Evolutionary conservation across 805 yeast species (phyloP), one percentile per base, ranked within the genome.

Genomic region (Suhomyces kilbournensis): DNA sequence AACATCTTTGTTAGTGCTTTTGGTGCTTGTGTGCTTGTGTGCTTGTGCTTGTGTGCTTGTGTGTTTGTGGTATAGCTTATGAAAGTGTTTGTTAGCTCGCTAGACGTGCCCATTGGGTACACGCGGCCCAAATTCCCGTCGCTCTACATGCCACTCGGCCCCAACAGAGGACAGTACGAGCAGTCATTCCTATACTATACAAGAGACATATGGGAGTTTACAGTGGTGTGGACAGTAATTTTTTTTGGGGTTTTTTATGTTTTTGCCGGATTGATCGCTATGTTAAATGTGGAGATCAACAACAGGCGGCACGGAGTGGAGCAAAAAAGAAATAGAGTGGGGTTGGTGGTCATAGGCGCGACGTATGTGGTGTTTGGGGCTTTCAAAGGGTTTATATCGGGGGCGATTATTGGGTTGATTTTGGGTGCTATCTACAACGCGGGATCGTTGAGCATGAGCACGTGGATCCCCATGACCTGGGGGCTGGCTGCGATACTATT

Each of bases 391-490:
- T 73, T 88, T 43, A 69, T 83, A 2, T 72, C 85, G 1, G 98
- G 97, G 0, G 82, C 92, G 1, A 75, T 90, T 5, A 77, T 88
- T 40, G 97, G 97, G 0, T 73, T 91, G 10, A 64, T 94, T 56
- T 63, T 88, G 15, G 85, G 85, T 34, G 88, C 90, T 1, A 79
- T 91, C 7, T 92, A 92, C 70, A 75, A 79, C 50, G 84, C 96
- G 0, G 96, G 96, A 0, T 77, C 86, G 22, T 83, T 93, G 60
- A 80, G 87, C 20, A 89, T 94, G 96, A 86, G 96, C 10, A 89
- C 97, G 0, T 93, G 99, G 99, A 83, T 93, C 7, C 98, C 99
- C 0, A 78, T 93, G 58, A 80, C 87, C 51, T 89, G 92, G 83
- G 96, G 84, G 0, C 68, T 87, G 2, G 79, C 87, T 4, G 84